Base-by-base conservation (phyloP, 2,329 filamentous ascomycete species). In the Cercospora sp. region DNA sequence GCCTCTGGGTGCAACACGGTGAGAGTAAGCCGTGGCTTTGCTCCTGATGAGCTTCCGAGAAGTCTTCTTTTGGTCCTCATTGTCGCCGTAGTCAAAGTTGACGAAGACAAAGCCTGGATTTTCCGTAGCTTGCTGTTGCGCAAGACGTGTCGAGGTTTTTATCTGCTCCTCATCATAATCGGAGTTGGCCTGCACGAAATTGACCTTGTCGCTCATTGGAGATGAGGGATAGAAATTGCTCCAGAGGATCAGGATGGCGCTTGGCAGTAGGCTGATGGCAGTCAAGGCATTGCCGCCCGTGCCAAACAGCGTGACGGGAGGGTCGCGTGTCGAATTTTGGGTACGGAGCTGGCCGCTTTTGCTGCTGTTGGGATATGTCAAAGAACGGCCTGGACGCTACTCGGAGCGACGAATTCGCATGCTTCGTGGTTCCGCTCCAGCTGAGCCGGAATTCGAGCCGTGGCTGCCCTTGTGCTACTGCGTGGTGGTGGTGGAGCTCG, bases 151-250 rank as follows among this genome's bases (percentile, higher is more conserved):
- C 1, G 70, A 69, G n/a, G 51, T 49, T 30, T 60, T 59, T 66
- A 69, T 60, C 28, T 64, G 64, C 51, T 68, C 61, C 32, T 71
- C 55, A 53, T 71, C 67, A 65, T 71, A 67, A n/a, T 68, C 67
- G 13, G 67, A 60, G 30, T 73, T 73, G 45, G 70, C 64, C 60
- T 70, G 69, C 24, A 70, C 68, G 62, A 72, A 74, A 28, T 66
- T 64, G 49, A 49, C 28, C 57, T 57, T 58, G 26, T 55, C 24
- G 62, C 66, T 65, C 66, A 68, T 68, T 57, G 55, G 49, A 28
- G 13, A n/a, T 13, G 45, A 53, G 28, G 12, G 18, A 10, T 9
- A 24, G 45, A 51, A 24, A 51, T 51, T 21, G 45, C 45, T 40
- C 16, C 16, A 3, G 37, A 40, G 16, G n/a, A n/a, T 21, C 18